Conservation (phyloP, 352 stramenopile genomes). For the Phytophthora europaea region DNA sequence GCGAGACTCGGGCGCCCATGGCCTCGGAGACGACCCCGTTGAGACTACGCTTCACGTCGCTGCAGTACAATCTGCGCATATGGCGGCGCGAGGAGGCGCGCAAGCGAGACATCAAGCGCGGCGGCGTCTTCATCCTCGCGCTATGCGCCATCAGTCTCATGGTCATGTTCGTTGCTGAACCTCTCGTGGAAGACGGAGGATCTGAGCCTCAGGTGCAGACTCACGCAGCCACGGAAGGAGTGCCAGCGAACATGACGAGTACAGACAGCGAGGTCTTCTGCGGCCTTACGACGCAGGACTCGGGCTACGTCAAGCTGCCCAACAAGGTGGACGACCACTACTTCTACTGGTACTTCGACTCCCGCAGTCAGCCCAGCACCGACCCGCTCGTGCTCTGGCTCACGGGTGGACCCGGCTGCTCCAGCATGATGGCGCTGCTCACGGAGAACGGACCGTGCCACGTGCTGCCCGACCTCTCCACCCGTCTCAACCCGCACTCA, state of each 20-base stretch:
- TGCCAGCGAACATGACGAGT: constrained; percentile 18
- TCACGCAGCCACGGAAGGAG: constrained; percentile 27
- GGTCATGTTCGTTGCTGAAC: constrained; percentile 27
- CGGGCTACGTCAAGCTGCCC: constrained; percentile 66
- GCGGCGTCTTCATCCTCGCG: constrained; percentile 35
- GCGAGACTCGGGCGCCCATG: constrained; percentile 8
- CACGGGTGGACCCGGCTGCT: constrained; percentile 67
- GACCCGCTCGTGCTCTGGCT: constrained; percentile 76
- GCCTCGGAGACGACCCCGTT: constrained; percentile 37
- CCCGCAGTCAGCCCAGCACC: constrained; percentile 46
- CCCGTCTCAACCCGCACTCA: constrained; percentile 58
- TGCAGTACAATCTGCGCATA: constrained; percentile 39
- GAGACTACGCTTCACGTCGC: constrained; percentile 29
- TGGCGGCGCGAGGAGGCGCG: constrained; percentile 37
- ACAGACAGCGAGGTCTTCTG: constrained; percentile 47
- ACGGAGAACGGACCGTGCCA: constrained; percentile 75
- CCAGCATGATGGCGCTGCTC: constrained; percentile 65
- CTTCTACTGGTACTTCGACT: constrained; percentile 85
- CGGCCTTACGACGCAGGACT: constrained; percentile 55
- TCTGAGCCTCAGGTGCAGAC: constrained; percentile 28
- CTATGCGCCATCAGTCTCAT: constrained; percentile 34
- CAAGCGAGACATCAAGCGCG: constrained; percentile 34
- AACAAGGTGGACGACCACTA: constrained; percentile 80
- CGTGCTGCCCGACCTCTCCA: constrained; percentile 56
- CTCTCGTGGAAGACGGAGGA: constrained; percentile 14